phyloP scores from a whole-genome alignment of 2,329 filamentous ascomycete species.

The Bretziella fagacearum region DNA sequence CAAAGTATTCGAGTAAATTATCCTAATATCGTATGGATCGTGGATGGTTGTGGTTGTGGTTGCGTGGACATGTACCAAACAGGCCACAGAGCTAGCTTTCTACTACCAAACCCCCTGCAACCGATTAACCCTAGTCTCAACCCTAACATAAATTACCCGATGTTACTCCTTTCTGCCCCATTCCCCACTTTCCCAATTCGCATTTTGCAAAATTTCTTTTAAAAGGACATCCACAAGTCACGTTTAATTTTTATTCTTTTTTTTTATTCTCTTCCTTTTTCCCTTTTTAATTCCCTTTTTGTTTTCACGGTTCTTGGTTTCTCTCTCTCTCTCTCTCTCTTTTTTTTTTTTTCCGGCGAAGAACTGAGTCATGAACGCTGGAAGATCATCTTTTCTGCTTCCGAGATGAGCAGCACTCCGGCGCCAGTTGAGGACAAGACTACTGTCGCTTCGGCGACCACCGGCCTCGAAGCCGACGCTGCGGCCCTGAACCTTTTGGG shows the following conservation, averaged over 20 bases:
- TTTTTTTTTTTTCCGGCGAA: slow-evolving; percentile 4
- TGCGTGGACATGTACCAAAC: background rate
- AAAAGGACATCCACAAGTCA: slow-evolving; percentile 3
- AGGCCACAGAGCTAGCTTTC: background rate
- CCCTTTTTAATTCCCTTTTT: slow-evolving; percentile 3
- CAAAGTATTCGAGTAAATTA: too few relatives aligned
- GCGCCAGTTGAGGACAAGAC: slow-evolving; percentile 12
- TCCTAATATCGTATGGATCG: too few relatives aligned
- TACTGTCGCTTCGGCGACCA: slow-evolving; percentile 1
- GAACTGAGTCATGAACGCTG: slow-evolving; percentile 11
- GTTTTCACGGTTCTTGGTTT: background rate
- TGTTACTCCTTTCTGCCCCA: background rate
- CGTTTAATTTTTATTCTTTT: slow-evolving; percentile 11
- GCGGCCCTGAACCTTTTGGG: slow-evolving; percentile 9
- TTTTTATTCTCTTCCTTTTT: background rate
- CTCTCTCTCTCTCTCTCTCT: background rate
- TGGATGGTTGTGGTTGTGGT: background rate
- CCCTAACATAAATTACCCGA: background rate
- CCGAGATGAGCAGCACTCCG: slow-evolving; percentile 14
- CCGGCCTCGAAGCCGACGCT: slow-evolving; percentile 6
- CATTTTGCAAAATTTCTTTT: slow-evolving; percentile 6
- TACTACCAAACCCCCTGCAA: background rate
- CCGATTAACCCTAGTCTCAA: background rate
- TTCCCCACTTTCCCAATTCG: slow-evolving; percentile 9
- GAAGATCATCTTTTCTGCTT: slow-evolving; percentile 7